phyloP scores from a whole-genome alignment of 257 asterid genomes.

The Solanum microdontum region DNA sequence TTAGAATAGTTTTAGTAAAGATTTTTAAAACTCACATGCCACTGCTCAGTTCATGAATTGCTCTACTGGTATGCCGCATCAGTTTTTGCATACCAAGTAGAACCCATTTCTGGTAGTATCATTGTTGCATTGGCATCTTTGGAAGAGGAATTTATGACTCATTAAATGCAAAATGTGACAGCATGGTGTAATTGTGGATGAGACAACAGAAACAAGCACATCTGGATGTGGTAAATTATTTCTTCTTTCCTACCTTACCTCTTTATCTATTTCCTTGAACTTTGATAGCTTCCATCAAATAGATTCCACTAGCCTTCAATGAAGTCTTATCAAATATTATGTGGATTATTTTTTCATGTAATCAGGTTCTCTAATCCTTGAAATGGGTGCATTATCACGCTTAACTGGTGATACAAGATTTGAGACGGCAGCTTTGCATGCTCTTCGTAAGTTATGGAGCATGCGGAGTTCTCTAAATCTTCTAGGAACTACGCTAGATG shows the following conservation, averaged over 20 bases:
- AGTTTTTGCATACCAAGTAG: background rate
- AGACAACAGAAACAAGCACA: conserved; percentile 95
- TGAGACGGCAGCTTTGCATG: conserved; percentile 80
- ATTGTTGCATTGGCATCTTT: background rate
- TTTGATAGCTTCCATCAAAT: background rate
- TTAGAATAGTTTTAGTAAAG: background rate
- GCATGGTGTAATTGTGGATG: conserved; percentile 84
- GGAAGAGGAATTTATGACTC: conserved; percentile 11
- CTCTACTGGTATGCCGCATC: background rate
- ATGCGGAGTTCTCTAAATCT: conserved; percentile 95
- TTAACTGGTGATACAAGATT: conserved; percentile 87
- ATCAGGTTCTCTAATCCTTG: conserved; percentile 91
- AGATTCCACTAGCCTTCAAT: background rate
- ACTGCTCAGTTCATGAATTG: background rate
- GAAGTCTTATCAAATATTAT: background rate
- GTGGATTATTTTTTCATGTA: conserved; percentile 8
- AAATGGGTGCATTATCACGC: conserved; percentile 94
- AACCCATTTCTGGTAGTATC: background rate
- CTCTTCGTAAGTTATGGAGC: conserved; percentile 92
- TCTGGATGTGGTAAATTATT: conserved; percentile 75
- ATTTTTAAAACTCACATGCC: background rate
- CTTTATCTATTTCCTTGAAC: conserved; percentile 4
- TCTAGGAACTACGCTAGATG: conserved; percentile 88
- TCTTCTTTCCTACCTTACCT: background rate
- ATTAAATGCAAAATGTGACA: conserved; percentile 34